Percentiles rank a stretch among this genome's conserved stretches.
phyloP scores from a whole-genome alignment of 495 filamentous ascomycete species.

The Hypoxylon rickii region DNA sequence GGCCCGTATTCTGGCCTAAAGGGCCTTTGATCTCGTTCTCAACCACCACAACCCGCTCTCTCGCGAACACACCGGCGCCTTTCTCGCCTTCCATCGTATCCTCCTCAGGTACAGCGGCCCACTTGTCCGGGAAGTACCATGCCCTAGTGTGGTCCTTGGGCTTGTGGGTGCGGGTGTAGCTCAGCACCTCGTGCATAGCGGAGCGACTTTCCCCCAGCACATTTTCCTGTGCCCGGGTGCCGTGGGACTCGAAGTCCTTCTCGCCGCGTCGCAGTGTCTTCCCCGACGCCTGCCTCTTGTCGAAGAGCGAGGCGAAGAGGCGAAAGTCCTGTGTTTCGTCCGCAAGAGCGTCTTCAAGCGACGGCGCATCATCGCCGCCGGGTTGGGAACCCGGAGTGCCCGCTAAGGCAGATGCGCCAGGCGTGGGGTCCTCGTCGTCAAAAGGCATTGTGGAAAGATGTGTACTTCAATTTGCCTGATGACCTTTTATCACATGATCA shows the following conservation, averaged over 20 bases:
- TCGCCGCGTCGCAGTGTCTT: conserved; percentile 65
- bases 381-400: conserved; percentile 8
- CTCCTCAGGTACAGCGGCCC: conserved; percentile 37
- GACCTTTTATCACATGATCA: no score
- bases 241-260: conserved; percentile 96
- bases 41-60: conserved; percentile 56
- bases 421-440: conserved; percentile 51
- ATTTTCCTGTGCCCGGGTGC: conserved; percentile 75
- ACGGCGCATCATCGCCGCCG: conserved; percentile 28
- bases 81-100: conserved; percentile 33
- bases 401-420: conserved; percentile 15
- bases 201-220: conserved; percentile 78
- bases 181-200: conserved; percentile 89
- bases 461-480: no score
- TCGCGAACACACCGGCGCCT: conserved; percentile 43
- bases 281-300: conserved; percentile 44
- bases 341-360: conserved; percentile 55
- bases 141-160: conserved; percentile 60
- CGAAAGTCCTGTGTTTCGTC: conserved; percentile 92
- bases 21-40: conserved; percentile 49
- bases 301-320: conserved; percentile 65
- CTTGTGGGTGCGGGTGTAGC: conserved; percentile 67
- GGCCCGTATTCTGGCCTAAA: conserved; percentile 48
- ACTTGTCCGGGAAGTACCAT: conserved; percentile 57
- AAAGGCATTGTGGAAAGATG: conserved; percentile 40